Evolutionary conservation across 2,329 filamentous ascomycete species (phyloP), one percentile per base, ranked within the genome.

Genomic region (Cercospora canescens): DNA sequence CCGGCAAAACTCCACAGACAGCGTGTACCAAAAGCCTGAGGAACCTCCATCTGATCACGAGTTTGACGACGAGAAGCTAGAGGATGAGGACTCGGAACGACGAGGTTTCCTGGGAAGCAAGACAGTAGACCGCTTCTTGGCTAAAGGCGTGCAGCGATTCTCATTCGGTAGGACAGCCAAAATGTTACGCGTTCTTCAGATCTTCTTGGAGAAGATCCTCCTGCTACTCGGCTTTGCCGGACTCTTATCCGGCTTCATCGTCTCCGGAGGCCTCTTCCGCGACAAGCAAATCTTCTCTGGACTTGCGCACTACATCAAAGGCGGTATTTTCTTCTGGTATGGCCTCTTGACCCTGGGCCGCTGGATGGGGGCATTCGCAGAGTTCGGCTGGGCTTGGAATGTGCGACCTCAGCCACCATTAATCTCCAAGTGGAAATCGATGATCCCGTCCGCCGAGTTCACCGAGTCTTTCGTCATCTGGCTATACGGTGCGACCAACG

Each of bases 301-400:
- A 1, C 84, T 97, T 48, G 94, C 94, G 7, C 94, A 98, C 76
- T 97, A 92, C 82, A 89, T 97, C 78, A 98, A 98, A 78, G 94
- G 94, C 54, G 92, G 92, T 3, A 91, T 98, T 62, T 98, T 98
- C 83, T 93, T 97, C 81, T 95, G 92, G 89, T 92, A 96, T 69
- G 94, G 94, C 8, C 80, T 97, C 21, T 81, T 97, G 67, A 96
- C 92, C 0, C 84, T 98, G 4, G 93, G 93, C 32, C 89, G 94
- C 63, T 97, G 93, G 91, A 88, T 93, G 75, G 94, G 94, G 28
- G 91, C 91, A 77, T 98, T 96, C 77, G 89, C 91, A 65, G 92
- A 97, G 67, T 86, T 94, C 64, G 94, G 94, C 70, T 98, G 94
- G 94, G 92, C 93, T 0, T 97, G 94, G 94, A 98, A 98, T 74